Evolutionary conservation across 441 rosid species (phyloP).

Genomic region (Mallotus repandus): DNA sequence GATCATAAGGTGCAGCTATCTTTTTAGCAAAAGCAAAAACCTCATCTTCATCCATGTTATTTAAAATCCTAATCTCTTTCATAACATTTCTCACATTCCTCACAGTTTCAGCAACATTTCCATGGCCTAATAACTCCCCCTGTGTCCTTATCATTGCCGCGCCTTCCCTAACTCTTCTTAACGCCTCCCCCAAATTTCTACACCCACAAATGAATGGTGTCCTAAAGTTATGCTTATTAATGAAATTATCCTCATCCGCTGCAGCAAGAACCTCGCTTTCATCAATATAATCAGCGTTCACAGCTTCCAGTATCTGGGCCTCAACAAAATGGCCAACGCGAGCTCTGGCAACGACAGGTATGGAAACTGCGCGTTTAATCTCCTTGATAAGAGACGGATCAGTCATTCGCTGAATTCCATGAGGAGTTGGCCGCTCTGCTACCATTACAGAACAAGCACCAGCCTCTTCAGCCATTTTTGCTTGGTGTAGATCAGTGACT

Average conservation of each 20-base stretch:
- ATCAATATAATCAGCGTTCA: constrained; percentile 72
- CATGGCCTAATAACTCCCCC: constrained; percentile 45
- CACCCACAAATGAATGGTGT: constrained; percentile 74
- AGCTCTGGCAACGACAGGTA: constrained; percentile 63
- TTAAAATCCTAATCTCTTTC: constrained; percentile 68
- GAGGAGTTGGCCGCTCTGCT: constrained; percentile 22
- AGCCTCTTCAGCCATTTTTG: constrained; percentile 70
- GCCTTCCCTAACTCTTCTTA: constrained; percentile 81
- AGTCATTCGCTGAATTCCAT: constrained; percentile 66
- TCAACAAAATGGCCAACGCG: constrained; percentile 92
- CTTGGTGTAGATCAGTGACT: constrained; percentile 47
- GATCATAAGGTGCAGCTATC: constrained; percentile 71
- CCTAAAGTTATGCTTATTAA: constrained; percentile 79
- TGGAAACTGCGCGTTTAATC: constrained; percentile 54
- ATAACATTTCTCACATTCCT: constrained; percentile 64
- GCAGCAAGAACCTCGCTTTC: constrained; percentile 61
- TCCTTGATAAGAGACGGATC: constrained; percentile 61
- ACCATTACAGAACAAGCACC: constrained; percentile 67
- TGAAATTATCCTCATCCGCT: constrained; percentile 66
- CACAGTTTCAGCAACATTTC: constrained; percentile 52
- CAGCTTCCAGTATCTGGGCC: constrained; percentile 74
- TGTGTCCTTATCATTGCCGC: constrained; percentile 83
- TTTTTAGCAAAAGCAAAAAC: constrained; percentile 69
- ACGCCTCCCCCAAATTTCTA: constrained; percentile 65
- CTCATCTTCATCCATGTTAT: constrained; percentile 88